Conservation (phyloP, 257 asterid genomes). For the Lantana camara region DNA sequence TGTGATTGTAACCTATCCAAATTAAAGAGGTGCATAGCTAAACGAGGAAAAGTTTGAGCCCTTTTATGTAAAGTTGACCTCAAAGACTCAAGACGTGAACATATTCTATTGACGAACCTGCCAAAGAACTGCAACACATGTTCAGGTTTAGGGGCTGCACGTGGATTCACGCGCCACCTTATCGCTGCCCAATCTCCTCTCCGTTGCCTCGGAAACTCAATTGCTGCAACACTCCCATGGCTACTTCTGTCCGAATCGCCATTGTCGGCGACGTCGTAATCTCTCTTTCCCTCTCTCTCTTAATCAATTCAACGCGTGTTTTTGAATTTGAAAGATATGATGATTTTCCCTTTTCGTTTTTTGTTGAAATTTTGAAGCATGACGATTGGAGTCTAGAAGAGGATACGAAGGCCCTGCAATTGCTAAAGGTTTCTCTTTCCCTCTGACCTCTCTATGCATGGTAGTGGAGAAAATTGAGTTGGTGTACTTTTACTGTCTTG, state of each 20-base stretch:
- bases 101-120: neutral
- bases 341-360: neutral
- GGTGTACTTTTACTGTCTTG: neutral
- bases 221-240: constrained; percentile 42
- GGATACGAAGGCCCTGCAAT: constrained; percentile 79
- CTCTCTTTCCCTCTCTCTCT: constrained; percentile 23
- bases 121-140: constrained; percentile 14
- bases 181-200: constrained; percentile 33
- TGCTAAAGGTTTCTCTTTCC: constrained; percentile 56
- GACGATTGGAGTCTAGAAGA: constrained; percentile 90
- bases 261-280: constrained; percentile 91
- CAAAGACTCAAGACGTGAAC: neutral
- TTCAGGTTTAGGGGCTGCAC: constrained; percentile 40
- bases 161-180: constrained; percentile 63
- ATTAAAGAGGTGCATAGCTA: neutral
- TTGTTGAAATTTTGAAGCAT: constrained; percentile 52
- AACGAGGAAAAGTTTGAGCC: neutral
- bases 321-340: constrained; percentile 1
- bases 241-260: constrained; percentile 67
- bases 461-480: neutral
- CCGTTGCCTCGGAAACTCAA: constrained; percentile 30
- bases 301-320: neutral
- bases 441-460: constrained; percentile 16
- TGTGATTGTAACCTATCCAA: neutral
- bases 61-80: neutral